Conservation (phyloP, 2,329 filamentous ascomycete genomes). For the Colletotrichum kahawae region DNA sequence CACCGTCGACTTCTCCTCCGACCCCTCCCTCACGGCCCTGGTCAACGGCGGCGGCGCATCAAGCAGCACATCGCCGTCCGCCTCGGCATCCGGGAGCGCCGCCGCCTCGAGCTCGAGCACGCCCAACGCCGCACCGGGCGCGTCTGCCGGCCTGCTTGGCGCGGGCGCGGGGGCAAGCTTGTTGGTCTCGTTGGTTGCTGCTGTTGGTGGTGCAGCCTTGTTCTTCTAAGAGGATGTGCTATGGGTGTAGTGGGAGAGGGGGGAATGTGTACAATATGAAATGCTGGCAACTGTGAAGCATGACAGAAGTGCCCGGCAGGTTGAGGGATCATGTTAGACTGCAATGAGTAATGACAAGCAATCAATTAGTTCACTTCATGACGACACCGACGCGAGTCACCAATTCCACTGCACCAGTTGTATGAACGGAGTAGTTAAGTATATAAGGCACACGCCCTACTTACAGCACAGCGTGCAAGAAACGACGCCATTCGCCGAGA, state of each 20-base stretch:
- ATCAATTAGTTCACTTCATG: not conserved
- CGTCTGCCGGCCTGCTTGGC: not conserved
- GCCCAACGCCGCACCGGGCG: not conserved
- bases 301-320: rapidly evolving
- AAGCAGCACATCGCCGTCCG: not conserved
- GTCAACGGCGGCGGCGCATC: conserved; percentile 23
- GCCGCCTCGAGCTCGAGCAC: not conserved
- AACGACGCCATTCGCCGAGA: not conserved
- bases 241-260: rapidly evolving
- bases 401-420: not conserved
- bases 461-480: not conserved
- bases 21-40: conserved; percentile 38
- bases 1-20: conserved; percentile 30
- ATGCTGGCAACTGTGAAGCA: not conserved
- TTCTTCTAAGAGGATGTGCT: not conserved
- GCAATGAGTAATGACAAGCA: not conserved
- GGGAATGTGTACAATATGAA: not conserved
- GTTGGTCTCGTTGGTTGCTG: conserved; percentile 4
- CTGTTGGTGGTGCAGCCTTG: conserved; percentile 16
- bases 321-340: not conserved
- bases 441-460: not conserved
- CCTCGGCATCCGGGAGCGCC: not conserved
- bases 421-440: not conserved
- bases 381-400: not conserved
- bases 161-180: not conserved